Base-by-base conservation (phyloP, 768 basidiomycete species). In the Mrakia frigida region DNA sequence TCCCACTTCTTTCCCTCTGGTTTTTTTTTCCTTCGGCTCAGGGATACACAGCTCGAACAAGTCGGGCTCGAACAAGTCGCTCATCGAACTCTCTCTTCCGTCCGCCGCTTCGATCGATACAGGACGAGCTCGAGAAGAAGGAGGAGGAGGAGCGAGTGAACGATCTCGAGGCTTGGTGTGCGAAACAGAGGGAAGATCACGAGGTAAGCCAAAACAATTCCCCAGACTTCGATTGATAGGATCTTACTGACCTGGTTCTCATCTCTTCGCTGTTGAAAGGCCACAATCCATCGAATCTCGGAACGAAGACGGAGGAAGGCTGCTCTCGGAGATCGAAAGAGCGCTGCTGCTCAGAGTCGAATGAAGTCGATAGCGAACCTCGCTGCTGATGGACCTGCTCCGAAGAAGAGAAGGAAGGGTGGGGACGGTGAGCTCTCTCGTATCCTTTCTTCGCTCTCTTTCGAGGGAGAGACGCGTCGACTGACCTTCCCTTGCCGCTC, bases 351-450 rank as follows among this genome's bases (percentile, higher is more conserved):
- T 0, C 97, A 98, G 83, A 92, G 91, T 41, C 86, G 95, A 79
- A 97, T 98, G 96, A 96, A 96, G 85, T 92, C 88, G 78, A 97
- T 99, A 50, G 93, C 96, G 0, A 91, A 88, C 65, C 85, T 99
- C 53, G 96, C 97, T 0, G 90, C 90, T 2, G 97, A 98, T 77
- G 92, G 79, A 21, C 80, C 93, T 60, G 87, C 90, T 3, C 87
- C 91, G 18, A 85, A 90, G 1, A 93, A 91, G 84, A 94, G 92
- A 86, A 91, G 92, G 82, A 89, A 83, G 79, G 94, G 92, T 85
- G 90, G 85, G 10, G 89, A 90, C 78, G 93, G 93, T 92, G 73
- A 71, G 87, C 82, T 5, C 71, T 2, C 1, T 43, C 6, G 28
- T 78, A 9, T 53, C 25, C 50, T 68, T 35, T 67, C 60, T 14